phyloP scores from a whole-genome alignment of 805 yeast genomes.

The Yamadazyma philogaea region DNA sequence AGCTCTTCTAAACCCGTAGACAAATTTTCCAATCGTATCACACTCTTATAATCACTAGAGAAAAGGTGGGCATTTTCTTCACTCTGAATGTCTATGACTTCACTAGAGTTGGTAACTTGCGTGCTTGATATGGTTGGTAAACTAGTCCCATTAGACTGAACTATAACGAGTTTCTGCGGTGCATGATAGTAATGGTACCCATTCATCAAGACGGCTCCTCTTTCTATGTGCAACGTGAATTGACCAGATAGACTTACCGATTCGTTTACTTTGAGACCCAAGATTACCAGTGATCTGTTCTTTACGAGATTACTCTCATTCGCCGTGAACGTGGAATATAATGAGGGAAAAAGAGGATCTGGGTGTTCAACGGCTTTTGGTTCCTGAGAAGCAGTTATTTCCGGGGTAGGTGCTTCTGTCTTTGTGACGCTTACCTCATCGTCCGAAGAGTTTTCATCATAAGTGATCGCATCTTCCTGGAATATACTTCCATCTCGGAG shows the following conservation, averaged over 20 bases:
- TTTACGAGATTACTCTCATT: conserved; percentile 36
- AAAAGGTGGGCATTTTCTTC: conserved; percentile 37
- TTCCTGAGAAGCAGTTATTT: background rate
- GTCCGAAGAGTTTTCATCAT: conserved; percentile 28
- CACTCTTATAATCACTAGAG: conserved; percentile 39
- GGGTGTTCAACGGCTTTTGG: background rate
- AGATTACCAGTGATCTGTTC: conserved; percentile 26
- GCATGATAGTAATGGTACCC: conserved; percentile 25
- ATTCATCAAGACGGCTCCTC: conserved; percentile 49
- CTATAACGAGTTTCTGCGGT: conserved; percentile 24
- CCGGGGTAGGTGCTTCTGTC: conserved; percentile 3
- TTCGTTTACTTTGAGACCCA: conserved; percentile 46
- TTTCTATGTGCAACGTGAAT: conserved; percentile 38
- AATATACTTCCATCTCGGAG: conserved; percentile 18
- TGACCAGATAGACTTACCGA: conserved; percentile 47
- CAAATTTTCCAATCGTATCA: conserved; percentile 34
- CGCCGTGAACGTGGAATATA: conserved; percentile 16
- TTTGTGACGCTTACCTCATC: conserved; percentile 16
- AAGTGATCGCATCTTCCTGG: conserved; percentile 15
- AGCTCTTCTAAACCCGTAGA: conserved; percentile 46
- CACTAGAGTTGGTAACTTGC: conserved; percentile 30
- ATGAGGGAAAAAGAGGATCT: background rate
- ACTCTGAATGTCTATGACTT: conserved; percentile 24
- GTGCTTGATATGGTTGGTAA: conserved; percentile 45
- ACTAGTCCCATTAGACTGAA: conserved; percentile 35